A percentile compares a stretch with the other conserved stretches of the same genome.
phyloP scores from a whole-genome alignment of 805 yeast species.

The Phaffomyces opuntiae region DNA sequence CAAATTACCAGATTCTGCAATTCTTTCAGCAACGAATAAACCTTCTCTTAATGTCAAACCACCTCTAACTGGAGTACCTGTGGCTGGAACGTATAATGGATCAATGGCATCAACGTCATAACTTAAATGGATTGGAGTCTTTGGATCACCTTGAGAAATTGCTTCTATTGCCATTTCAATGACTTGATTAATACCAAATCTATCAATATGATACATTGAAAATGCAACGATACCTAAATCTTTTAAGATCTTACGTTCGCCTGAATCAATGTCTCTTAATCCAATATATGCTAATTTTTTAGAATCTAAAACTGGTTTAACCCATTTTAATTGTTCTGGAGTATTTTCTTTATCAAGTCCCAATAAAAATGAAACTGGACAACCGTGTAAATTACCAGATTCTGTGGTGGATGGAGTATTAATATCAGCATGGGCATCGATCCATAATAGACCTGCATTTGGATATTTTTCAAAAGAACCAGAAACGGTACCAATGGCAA shows the following conservation, averaged over 20 bases:
- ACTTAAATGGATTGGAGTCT: conserved; percentile 75
- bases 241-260: conserved; percentile 68
- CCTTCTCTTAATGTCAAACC: conserved; percentile 95
- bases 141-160: conserved; percentile 50
- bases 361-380: conserved; percentile 88
- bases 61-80: conserved; percentile 97
- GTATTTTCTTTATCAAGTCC: conserved; percentile 64
- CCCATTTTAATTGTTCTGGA: conserved; percentile 80
- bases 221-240: conserved; percentile 74
- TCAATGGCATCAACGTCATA: conserved; percentile 97
- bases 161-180: conserved; percentile 83
- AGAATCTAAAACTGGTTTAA: conserved; percentile 58
- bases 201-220: conserved; percentile 94
- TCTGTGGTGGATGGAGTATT: conserved; percentile 80
- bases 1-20: conserved; percentile 84
- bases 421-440: conserved; percentile 97
- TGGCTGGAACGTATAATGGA: conserved; percentile 90
- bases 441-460: conserved; percentile 88
- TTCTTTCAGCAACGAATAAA: conserved; percentile 82
- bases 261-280: conserved; percentile 84
- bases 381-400: conserved; percentile 92
- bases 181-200: conserved; percentile 85
- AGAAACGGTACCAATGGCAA: conserved; percentile 87
- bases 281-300: conserved; percentile 86
- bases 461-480: conserved; percentile 77